A percentile compares a stretch with the other conserved stretches of the same genome.
phyloP scores from a whole-genome alignment of 1,284 basidiomycete genomes.

The Meripilus lineatus region DNA sequence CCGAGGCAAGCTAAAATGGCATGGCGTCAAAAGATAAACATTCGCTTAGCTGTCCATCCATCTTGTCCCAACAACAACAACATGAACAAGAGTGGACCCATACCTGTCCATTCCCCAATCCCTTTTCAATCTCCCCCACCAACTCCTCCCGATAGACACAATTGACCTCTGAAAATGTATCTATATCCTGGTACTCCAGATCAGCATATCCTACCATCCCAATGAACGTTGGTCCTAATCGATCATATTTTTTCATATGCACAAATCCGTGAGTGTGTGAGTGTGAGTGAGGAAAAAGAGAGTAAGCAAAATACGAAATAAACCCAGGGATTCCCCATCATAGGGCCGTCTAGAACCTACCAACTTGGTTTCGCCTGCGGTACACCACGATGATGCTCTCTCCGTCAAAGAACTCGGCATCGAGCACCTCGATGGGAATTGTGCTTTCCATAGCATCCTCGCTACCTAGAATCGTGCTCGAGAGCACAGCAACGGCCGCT shows the following conservation, averaged over 20 bases:
- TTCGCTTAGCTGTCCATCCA: not conserved
- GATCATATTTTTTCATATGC: too few relatives aligned
- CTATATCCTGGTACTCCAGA: conserved; percentile 10
- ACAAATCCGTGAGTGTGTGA: too few relatives aligned
- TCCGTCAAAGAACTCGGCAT: conserved; percentile 73
- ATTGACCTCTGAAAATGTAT: not conserved
- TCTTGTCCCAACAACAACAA: not conserved
- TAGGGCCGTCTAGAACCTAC: too few relatives aligned
- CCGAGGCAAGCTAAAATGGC: conserved; percentile 39
- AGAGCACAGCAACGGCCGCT: too few relatives aligned
- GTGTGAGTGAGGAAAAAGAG: too few relatives aligned
- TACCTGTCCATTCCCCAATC: conserved; percentile 45
- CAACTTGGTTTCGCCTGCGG: too few relatives aligned
- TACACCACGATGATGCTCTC: conserved; percentile 57
- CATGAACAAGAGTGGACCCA: conserved; percentile 11
- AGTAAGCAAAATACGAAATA: too few relatives aligned
- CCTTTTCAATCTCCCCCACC: conserved; percentile 29
- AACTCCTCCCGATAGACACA: conserved; percentile 10
- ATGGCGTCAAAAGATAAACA: conserved; percentile 9
- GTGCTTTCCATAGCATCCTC: too few relatives aligned
- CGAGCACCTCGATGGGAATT: conserved; percentile 49
- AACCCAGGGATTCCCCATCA: too few relatives aligned
- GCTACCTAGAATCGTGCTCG: too few relatives aligned
- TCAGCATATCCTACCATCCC: conserved; percentile 15
- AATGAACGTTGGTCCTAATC: conserved; percentile 13